Conservation (phyloP, 208 protist species). For the Naegleria fowleri region DNA sequence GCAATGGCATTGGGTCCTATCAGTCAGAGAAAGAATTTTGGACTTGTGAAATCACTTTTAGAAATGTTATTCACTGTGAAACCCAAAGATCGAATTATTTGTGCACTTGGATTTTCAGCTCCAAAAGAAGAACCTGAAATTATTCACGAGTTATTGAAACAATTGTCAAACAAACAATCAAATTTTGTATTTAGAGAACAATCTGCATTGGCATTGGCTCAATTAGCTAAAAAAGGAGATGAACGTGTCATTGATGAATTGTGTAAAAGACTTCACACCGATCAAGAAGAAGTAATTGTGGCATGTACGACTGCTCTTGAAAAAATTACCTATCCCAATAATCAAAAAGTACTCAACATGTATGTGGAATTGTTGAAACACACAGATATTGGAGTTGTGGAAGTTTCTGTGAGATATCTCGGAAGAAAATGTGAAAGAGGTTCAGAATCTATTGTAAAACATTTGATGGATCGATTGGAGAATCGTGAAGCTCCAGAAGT, state of each 20-base stretch:
- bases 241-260: not conserved
- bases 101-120: not conserved
- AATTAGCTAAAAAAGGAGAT: not conserved
- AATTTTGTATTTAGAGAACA: not conserved
- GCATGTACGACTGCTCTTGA: not conserved
- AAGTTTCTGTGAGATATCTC: not conserved
- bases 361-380: not conserved
- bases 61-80: not conserved
- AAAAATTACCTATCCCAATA: not conserved
- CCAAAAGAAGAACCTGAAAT: not conserved
- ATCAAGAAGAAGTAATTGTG: not conserved
- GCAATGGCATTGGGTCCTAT: not conserved
- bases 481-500: not conserved
- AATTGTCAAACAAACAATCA: not conserved
- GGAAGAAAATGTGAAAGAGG: not conserved
- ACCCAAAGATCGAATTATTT: not conserved
- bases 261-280: not conserved
- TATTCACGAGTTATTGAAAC: not conserved
- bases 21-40: not conserved
- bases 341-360: not conserved
- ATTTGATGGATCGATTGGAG: not conserved
- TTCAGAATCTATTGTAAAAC: not conserved
- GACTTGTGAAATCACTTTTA: not conserved
- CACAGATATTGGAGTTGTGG: not conserved
- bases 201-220: not conserved